Evolutionary conservation across 108 stramenopile genomes (phyloP).

Genomic region (Conticribra guillardii): DNA sequence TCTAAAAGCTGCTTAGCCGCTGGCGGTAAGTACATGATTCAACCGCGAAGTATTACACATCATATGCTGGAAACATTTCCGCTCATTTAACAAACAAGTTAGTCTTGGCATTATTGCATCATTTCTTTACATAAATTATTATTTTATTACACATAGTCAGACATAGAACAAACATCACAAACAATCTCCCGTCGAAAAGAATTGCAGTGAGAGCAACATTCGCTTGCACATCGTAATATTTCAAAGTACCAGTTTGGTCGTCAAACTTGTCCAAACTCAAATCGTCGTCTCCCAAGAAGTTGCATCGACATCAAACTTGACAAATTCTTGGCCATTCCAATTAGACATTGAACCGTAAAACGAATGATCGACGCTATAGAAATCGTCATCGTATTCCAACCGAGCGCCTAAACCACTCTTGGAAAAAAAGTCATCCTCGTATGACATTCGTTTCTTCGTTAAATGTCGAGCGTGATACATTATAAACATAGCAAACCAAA

Average conservation of each 20-base stretch:
- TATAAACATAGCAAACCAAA: constrained; percentile 21
- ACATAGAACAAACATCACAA: too few species aligned
- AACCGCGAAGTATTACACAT: too few species aligned
- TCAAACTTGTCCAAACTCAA: not conserved
- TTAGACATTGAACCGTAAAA: constrained; percentile 18
- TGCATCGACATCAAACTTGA: constrained; percentile 11
- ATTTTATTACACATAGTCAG: too few species aligned
- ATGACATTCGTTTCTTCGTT: not conserved
- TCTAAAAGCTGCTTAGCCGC: too few species aligned
- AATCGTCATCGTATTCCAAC: constrained; percentile 27
- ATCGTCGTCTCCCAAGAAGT: not conserved
- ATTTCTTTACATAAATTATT: too few species aligned
- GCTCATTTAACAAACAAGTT: too few species aligned
- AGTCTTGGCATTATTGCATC: too few species aligned
- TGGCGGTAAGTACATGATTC: too few species aligned
- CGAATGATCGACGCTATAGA: constrained; percentile 17
- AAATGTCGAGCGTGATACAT: constrained; percentile 14
- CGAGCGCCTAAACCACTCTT: constrained; percentile 1
- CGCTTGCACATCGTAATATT: too few species aligned
- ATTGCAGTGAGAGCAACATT: too few species aligned
- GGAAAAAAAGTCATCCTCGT: constrained; percentile 15
- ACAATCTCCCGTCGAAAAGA: too few species aligned
- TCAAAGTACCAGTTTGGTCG: not conserved
- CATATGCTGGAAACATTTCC: too few species aligned
- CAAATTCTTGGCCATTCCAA: constrained; percentile 3